Evolutionary conservation across 2,329 filamentous ascomycete genomes (phyloP).

Genomic region (Epichloe festucae): DNA sequence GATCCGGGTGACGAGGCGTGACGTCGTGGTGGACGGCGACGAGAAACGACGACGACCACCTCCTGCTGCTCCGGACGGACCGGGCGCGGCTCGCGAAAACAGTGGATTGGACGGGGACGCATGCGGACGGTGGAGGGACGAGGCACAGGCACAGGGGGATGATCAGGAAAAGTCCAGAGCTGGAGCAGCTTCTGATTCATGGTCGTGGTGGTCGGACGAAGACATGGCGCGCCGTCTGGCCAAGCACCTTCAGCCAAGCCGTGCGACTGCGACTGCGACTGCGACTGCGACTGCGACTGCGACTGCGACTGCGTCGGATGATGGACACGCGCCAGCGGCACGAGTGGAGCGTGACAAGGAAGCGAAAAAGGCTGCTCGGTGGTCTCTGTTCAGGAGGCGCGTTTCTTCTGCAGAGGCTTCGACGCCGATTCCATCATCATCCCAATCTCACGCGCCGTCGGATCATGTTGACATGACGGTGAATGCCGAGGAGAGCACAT

Average conservation of each 20-base stretch:
- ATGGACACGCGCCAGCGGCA: conserved; percentile 10
- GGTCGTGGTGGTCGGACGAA: conserved; percentile 36
- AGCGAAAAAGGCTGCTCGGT: conserved; percentile 14
- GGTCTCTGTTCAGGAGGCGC: conserved; percentile 19
- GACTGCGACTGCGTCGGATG: conserved; percentile 7
- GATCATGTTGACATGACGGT: conserved; percentile 26
- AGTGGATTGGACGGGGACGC: background rate
- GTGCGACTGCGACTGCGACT: conserved; percentile 4
- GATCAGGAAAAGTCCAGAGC: background rate
- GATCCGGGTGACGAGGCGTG: conserved; percentile 15
- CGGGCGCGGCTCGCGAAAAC: background rate
- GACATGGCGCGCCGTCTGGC: conserved; percentile 32
- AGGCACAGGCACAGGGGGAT: background rate
- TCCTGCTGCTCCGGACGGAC: background rate
- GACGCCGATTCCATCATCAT: background rate
- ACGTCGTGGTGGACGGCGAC: no score
- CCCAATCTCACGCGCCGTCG: background rate
- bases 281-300: conserved; percentile 6
- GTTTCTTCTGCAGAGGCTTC: conserved; percentile 4
- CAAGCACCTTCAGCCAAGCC: conserved; percentile 26
- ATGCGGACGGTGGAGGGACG: background rate
- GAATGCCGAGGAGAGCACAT: conserved; percentile 33
- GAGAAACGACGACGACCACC: no score
- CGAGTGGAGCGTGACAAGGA: conserved; percentile 19
- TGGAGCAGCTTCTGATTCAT: background rate